Base-by-base conservation (phyloP, 495 filamentous ascomycete genomes). In the Niebla homalea region DNA sequence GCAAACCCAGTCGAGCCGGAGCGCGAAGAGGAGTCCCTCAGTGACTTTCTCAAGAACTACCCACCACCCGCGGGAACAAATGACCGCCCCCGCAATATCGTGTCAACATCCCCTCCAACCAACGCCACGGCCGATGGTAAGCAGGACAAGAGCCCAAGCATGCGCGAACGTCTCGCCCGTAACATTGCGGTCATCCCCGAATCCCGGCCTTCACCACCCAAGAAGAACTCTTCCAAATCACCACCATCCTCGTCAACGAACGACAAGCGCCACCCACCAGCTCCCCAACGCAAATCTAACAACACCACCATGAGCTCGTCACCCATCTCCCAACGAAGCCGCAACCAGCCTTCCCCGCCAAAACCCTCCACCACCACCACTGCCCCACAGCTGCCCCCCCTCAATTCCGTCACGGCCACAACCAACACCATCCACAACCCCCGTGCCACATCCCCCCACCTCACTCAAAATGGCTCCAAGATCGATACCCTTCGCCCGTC, bases 31-130 rank as follows among this genome's bases (percentile, higher is more conserved):
- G 76, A 81, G 50, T 88, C 84, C 58, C 62, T 96, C 43, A 77
- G 87, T 29, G 93, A 99, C 57, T 99, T 99, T 70, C 70, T 99
- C 47, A 78, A 76, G 45, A 89, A 76, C 56, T 81, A 77, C n/a
- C 77, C 85, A 18, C 92, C 89, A 14, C 88, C 92, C 2, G 66
- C 73, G 15, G 53, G 65, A 71, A 16, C 70, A 66, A 22, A 59
- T 62, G 7, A 68, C 72, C 15, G 70, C 74, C 21, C 69, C 60
- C 46, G 67, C 18, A 63, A 59, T 42, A 54, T 43, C 21, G 42
- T 56, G 36, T 48, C 66, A 37, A 23, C 57, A 3, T 79, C 79
- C 64, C 81, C 79, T 75, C 6, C 57, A 54, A 68, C 56, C 23
- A 58, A 56, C 8, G 60, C 62, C 22, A 54, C 46, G 10, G 39